Conservation (phyloP, 2,329 filamentous ascomycete genomes). For the Diplodia corticola region DNA sequence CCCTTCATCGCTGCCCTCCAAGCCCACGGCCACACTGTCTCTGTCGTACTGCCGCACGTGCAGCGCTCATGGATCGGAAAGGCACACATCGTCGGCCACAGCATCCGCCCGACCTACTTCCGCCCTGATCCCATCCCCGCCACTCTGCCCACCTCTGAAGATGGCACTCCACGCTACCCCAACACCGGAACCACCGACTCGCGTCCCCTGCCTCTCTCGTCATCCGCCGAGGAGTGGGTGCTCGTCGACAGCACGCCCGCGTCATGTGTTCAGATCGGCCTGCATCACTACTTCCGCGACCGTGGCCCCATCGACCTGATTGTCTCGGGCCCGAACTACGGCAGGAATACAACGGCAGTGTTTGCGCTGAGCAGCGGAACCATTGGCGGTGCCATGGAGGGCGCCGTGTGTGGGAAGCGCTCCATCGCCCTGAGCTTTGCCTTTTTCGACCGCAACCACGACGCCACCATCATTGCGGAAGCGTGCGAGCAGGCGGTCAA, state of each 20-base stretch:
- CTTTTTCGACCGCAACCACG: slow-evolving; percentile 83
- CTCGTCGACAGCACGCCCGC: slow-evolving; percentile 54
- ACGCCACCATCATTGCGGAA: slow-evolving; percentile 75
- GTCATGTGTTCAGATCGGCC: slow-evolving; percentile 51
- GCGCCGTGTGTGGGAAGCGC: slow-evolving; percentile 48
- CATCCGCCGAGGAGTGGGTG: slow-evolving; percentile 49
- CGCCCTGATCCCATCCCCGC: slow-evolving; percentile 59
- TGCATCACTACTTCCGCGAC: slow-evolving; percentile 48
- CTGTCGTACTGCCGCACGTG: slow-evolving; percentile 84
- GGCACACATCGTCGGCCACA: slow-evolving; percentile 91
- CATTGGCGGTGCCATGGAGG: slow-evolving; percentile 53
- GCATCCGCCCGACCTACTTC: slow-evolving; percentile 82
- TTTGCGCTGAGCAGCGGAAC: slow-evolving; percentile 53
- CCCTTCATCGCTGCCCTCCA: slow-evolving; percentile 49
- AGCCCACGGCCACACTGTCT: slow-evolving; percentile 77
- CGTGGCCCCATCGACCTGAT: slow-evolving; percentile 50
- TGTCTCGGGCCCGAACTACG: slow-evolving; percentile 52
- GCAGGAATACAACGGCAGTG: slow-evolving; percentile 52
- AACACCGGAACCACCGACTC: slow-evolving; percentile 42
- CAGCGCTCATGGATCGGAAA: slow-evolving; percentile 99
- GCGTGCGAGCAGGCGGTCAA: slow-evolving; percentile 73
- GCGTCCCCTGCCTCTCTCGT: slow-evolving; percentile 34
- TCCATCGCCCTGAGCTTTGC: slow-evolving; percentile 87
- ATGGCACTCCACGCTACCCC: slow-evolving; percentile 33
- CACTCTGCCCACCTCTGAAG: slow-evolving; percentile 25